Conservation (phyloP, 2,329 filamentous ascomycete species). For the Alternaria longipes region DNA sequence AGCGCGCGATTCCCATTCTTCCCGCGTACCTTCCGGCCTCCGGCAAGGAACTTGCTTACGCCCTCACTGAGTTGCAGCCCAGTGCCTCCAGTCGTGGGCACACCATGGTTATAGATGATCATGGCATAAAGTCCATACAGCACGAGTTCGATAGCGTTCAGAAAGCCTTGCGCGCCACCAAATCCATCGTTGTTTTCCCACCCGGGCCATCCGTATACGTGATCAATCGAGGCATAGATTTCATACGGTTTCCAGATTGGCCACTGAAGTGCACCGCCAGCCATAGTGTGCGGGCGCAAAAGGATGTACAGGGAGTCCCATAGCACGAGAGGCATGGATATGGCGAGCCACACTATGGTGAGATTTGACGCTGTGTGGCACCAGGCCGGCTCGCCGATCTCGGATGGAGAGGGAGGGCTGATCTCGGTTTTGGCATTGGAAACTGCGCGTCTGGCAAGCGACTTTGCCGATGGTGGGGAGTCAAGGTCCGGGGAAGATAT, state of each 20-base stretch:
- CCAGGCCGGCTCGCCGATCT: conserved; percentile 52
- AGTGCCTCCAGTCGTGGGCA: conserved; percentile 43
- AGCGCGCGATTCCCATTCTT: conserved; percentile 63
- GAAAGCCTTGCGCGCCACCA: conserved; percentile 74
- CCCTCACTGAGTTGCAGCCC: conserved; percentile 53
- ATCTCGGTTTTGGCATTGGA: conserved; percentile 29
- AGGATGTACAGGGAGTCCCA: conserved; percentile 87
- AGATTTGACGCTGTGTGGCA: conserved; percentile 68
- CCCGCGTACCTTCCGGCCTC: conserved; percentile 62
- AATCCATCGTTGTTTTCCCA: conserved; percentile 75
- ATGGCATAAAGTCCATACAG: conserved; percentile 72
- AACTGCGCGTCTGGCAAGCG: conserved; percentile 36
- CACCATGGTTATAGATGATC: conserved; percentile 58
- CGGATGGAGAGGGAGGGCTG: conserved; percentile 33
- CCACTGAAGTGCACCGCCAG: conserved; percentile 74
- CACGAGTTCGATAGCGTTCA: conserved; percentile 74
- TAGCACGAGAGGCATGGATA: conserved; percentile 79
- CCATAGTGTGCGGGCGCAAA: conserved; percentile 82
- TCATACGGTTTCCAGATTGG: conserved; percentile 81
- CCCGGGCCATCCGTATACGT: conserved; percentile 81
- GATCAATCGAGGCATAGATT: conserved; percentile 81
- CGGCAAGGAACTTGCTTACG: conserved; percentile 56
- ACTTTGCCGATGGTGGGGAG: conserved; percentile 27
- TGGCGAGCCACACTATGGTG: conserved; percentile 73
- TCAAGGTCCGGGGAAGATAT: conserved; percentile 28